Evolutionary conservation across 1,139 yeast species (phyloP).

Genomic region (Kodamaea anthophila): DNA sequence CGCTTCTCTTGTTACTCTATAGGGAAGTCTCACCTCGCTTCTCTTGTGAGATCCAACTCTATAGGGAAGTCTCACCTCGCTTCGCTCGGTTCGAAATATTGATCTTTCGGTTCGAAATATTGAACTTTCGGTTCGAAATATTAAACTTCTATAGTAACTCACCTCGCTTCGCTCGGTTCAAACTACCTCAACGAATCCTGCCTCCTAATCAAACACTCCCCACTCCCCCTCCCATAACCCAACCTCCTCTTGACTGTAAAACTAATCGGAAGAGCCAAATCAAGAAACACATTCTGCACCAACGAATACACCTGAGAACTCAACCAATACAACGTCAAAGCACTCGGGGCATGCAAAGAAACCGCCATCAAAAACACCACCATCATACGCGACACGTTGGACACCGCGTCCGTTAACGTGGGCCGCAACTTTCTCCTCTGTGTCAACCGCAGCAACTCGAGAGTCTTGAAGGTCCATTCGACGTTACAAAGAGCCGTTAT

Average conservation of each 20-base stretch:
- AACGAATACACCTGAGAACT: constrained; percentile 75
- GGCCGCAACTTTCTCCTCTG: constrained; percentile 42
- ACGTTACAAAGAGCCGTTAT: constrained; percentile 65
- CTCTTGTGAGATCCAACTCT: too few species aligned
- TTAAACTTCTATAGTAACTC: too few species aligned
- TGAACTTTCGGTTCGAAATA: background rate
- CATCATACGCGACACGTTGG: constrained; percentile 67
- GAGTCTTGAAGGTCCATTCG: constrained; percentile 64
- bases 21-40: too few species aligned
- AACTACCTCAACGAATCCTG: too few species aligned
- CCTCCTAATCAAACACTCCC: background rate
- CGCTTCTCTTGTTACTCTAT: too few species aligned
- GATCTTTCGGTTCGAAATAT: too few species aligned
- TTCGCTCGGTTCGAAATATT: too few species aligned
- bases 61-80: too few species aligned
- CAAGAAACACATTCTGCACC: constrained; percentile 68
- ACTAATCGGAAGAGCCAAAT: constrained; percentile 55
- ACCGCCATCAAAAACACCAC: constrained; percentile 78
- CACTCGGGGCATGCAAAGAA: constrained; percentile 79
- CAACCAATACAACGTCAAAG: constrained; percentile 79
- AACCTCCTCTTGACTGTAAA: constrained; percentile 41
- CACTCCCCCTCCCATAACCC: constrained; percentile 10
- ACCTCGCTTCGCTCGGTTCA: too few species aligned
- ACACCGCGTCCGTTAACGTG: constrained; percentile 52
- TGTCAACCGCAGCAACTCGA: constrained; percentile 39